A percentile compares a stretch with the other conserved stretches of the same genome.
phyloP scores from a whole-genome alignment of 371 early-diverging fungal genomes.

The Mortierella sp. region DNA sequence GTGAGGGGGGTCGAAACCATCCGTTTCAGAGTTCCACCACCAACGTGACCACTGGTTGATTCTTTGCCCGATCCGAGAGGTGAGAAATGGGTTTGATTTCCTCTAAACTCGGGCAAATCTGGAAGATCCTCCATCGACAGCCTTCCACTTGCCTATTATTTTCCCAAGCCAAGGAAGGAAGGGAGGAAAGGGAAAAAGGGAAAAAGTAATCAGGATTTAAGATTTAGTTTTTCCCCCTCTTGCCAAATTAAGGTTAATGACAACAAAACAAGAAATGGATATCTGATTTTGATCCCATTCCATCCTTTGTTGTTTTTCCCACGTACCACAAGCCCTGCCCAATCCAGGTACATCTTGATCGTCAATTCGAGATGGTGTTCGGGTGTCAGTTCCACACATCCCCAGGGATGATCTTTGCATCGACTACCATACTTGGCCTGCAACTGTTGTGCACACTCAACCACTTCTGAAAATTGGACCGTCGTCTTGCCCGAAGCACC shows the following conservation, averaged over 20 bases:
- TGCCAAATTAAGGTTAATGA: background rate
- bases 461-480: slow-evolving; percentile 46
- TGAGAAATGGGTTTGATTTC: background rate
- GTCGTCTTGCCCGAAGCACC: slow-evolving; percentile 27
- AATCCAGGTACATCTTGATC: slow-evolving; percentile 51
- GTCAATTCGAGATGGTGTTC: slow-evolving; percentile 40
- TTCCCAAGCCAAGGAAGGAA: too few relatives aligned
- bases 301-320: too few relatives aligned
- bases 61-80: background rate
- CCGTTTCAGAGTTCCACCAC: slow-evolving; percentile 28
- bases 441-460: slow-evolving; percentile 32
- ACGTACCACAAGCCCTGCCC: slow-evolving; percentile 51
- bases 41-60: background rate
- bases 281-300: background rate
- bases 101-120: slow-evolving; percentile 44
- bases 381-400: slow-evolving; percentile 33
- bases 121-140: slow-evolving; percentile 49
- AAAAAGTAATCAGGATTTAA: too few relatives aligned
- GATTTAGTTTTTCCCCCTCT: background rate
- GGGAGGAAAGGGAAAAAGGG: background rate
- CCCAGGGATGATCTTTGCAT: slow-evolving; percentile 46
- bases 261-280: background rate
- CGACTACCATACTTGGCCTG: slow-evolving; percentile 32
- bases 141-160: slow-evolving; percentile 37
- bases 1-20: slow-evolving; percentile 38